Conservation (phyloP, 176 grass and related monocot species). For the Oryza australiensis region DNA sequence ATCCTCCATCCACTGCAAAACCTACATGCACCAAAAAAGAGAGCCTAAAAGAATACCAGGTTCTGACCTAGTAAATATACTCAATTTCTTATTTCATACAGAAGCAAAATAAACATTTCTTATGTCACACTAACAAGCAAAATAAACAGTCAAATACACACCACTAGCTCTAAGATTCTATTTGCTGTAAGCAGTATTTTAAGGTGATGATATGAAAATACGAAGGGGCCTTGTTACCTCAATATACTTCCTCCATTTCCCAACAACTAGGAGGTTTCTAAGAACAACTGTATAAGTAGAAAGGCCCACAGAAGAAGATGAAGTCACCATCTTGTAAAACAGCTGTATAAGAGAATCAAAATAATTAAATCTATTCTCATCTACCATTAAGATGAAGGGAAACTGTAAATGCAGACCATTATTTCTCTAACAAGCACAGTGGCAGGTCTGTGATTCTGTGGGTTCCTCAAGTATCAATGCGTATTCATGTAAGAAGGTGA, state of each 20-base stretch:
- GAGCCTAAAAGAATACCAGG: background rate
- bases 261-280: constrained; percentile 77
- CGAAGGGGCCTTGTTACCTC: constrained; percentile 50
- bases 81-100: no score
- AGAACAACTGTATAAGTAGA: constrained; percentile 76
- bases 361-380: constrained; percentile 31
- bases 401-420: constrained; percentile 20
- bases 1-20: constrained; percentile 98
- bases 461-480: constrained; percentile 19
- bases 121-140: no score
- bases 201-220: background rate
- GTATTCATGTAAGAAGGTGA: constrained; percentile 7
- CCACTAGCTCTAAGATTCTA: no score
- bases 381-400: constrained; percentile 15
- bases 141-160: no score
- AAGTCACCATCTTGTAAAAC: constrained; percentile 70
- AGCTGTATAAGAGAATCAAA: constrained; percentile 53
- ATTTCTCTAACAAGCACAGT: background rate
- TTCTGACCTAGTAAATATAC: no score
- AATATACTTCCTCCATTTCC: constrained; percentile 95
- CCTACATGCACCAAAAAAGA: constrained; percentile 44
- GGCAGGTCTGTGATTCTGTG: background rate
- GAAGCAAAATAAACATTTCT: no score
- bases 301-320: constrained; percentile 52
- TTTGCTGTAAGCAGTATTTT: background rate